These are phyloP conservation scores for Aegilops bicornis DNA, from an alignment of 176 grass and related monocot genomes.

Conservation along the genomic window DNA sequence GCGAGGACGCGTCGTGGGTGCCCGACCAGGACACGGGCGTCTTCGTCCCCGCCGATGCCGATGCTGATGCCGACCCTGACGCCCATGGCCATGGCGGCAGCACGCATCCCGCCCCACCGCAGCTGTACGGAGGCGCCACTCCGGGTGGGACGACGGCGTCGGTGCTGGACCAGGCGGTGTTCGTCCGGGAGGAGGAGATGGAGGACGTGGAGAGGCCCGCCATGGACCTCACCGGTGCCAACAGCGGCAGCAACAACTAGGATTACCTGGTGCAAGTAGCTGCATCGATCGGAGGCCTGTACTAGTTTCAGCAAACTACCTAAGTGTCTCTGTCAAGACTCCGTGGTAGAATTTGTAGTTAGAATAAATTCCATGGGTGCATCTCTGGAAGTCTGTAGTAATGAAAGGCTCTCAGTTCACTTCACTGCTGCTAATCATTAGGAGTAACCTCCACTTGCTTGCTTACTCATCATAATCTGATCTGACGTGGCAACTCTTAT, in stretches of 20 bases:
- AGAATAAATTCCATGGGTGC: too few relatives aligned
- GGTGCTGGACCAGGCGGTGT: conserved; percentile 59
- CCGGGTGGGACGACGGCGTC: neutral
- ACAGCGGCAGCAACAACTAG: neutral
- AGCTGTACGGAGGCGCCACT: neutral
- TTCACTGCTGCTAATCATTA: too few relatives aligned
- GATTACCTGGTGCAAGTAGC: too few relatives aligned
- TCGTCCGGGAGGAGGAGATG: conserved; percentile 45
- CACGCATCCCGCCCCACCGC: neutral
- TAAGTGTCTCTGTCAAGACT: too few relatives aligned
- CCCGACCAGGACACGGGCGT: conserved; percentile 43
- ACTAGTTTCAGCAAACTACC: too few relatives aligned
- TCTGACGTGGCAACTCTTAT: too few relatives aligned
- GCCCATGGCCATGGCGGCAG: rapidly evolving
- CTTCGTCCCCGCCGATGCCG: conserved; percentile 14
- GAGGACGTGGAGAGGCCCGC: conserved; percentile 58
- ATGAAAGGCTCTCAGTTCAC: too few relatives aligned
- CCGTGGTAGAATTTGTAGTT: too few relatives aligned
- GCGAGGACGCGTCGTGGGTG: conserved; percentile 31
- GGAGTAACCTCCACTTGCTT: too few relatives aligned
- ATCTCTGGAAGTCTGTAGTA: too few relatives aligned
- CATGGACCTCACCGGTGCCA: neutral
- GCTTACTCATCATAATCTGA: too few relatives aligned
- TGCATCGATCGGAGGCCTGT: too few relatives aligned
- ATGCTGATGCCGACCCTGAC: neutral